A percentile compares a stretch with the other conserved stretches of the same genome.
phyloP scores from a whole-genome alignment of 805 yeast genomes.

The Starmerella apis region DNA sequence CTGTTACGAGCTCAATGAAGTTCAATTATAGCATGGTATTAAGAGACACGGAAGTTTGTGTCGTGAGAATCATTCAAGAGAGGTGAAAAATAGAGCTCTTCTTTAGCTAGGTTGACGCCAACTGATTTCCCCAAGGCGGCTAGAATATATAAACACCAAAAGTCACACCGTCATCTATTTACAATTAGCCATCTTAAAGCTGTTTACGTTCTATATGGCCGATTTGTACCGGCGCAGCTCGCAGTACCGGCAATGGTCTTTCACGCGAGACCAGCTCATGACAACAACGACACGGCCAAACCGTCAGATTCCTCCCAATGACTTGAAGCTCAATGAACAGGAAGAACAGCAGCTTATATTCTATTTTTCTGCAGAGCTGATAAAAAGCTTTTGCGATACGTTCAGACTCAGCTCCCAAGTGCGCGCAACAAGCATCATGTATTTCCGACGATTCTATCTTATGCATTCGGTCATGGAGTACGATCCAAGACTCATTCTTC shows the following conservation, averaged over 20 bases:
- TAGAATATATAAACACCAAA: neutral
- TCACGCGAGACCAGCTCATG: constrained; percentile 47
- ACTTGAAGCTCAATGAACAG: constrained; percentile 42
- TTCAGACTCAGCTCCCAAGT: constrained; percentile 83
- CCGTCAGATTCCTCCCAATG: constrained; percentile 27
- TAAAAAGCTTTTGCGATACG: constrained; percentile 57
- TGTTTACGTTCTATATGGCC: constrained; percentile 40
- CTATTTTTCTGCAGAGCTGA: constrained; percentile 57
- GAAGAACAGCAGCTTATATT: constrained; percentile 64
- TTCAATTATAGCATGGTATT: too few relatives aligned
- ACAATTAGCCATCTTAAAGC: neutral
- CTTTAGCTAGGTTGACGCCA: too few relatives aligned
- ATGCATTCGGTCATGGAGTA: constrained; percentile 73
- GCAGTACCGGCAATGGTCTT: constrained; percentile 83
- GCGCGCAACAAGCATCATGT: constrained; percentile 73
- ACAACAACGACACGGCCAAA: constrained; percentile 43
- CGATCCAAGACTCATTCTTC: constrained; percentile 72
- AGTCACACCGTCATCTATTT: constrained; percentile 2
- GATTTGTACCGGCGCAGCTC: constrained; percentile 81
- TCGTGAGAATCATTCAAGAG: too few relatives aligned
- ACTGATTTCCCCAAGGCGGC: neutral
- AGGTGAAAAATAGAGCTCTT: too few relatives aligned
- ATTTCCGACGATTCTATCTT: constrained; percentile 69
- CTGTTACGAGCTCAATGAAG: too few relatives aligned
- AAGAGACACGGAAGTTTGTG: too few relatives aligned